Evolutionary conservation across 768 basidiomycete species (phyloP).

Genomic region (Multifurca ochricompacta): DNA sequence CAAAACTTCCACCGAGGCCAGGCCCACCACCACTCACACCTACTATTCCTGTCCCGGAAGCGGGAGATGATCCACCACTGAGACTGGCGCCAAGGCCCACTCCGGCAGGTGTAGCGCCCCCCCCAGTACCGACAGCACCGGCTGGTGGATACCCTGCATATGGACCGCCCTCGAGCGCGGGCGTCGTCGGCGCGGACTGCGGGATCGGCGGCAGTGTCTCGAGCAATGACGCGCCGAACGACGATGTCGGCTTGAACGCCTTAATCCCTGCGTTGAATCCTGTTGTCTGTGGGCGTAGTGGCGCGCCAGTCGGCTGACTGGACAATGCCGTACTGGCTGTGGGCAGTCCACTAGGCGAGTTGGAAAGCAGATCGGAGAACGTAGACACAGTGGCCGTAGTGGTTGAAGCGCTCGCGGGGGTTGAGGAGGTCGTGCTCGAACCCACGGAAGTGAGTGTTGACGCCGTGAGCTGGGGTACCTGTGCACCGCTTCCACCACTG

Average conservation of each 20-base stretch:
- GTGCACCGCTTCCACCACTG: conserved; percentile 27
- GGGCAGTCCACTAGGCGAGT: conserved; percentile 42
- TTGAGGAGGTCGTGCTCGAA: background rate
- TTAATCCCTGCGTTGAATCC: conserved; percentile 42
- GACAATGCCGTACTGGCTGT: conserved; percentile 38
- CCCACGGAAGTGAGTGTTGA: conserved; percentile 18
- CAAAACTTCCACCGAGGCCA: conserved; percentile 3
- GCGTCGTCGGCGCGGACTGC: conserved; percentile 44
- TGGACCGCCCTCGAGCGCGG: conserved; percentile 22
- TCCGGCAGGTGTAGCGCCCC: background rate
- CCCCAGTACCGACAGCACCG: background rate
- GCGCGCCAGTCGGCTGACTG: conserved; percentile 23
- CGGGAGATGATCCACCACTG: background rate
- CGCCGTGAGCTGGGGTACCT: conserved; percentile 14
- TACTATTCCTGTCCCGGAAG: conserved; percentile 7
- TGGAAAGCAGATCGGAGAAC: conserved; percentile 42
- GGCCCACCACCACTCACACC: conserved; percentile 6
- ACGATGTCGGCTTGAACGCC: conserved; percentile 46
- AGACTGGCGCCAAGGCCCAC: background rate
- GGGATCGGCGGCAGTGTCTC: conserved; percentile 60
- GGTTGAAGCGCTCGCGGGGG: conserved; percentile 17
- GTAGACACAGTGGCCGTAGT: conserved; percentile 37
- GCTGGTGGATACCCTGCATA: background rate
- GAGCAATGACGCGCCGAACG: conserved; percentile 44
- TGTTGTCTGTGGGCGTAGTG: conserved; percentile 35